These are phyloP conservation scores for Sugiyamaella japonica DNA, from an alignment of 1,139 yeast species.

Conservation along the genomic window DNA sequence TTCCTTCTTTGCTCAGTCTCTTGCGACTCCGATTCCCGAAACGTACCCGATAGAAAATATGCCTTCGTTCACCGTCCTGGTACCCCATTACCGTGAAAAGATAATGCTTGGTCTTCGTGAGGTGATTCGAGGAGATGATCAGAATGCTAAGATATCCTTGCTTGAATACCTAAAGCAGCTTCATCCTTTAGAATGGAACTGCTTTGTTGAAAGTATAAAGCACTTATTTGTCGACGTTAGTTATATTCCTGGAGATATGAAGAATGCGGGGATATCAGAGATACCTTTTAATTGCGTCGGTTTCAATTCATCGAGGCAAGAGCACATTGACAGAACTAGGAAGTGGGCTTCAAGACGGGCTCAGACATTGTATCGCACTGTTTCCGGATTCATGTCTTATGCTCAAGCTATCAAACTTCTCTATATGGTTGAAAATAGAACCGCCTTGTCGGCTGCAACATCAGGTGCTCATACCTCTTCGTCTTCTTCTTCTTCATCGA, in stretches of 20 bases:
- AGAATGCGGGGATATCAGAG: conserved; percentile 41
- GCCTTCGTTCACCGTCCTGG: conserved; percentile 78
- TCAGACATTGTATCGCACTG: conserved; percentile 75
- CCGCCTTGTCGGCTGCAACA: background rate
- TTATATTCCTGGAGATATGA: background rate
- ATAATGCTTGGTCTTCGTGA: conserved; percentile 65
- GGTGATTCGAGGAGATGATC: conserved; percentile 61
- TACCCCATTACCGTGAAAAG: conserved; percentile 86
- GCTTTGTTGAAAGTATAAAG: conserved; percentile 59
- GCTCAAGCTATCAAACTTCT: conserved; percentile 65
- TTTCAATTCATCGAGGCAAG: conserved; percentile 61
- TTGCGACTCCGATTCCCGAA: conserved; percentile 75
- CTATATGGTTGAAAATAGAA: conserved; percentile 55
- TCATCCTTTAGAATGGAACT: conserved; percentile 72
- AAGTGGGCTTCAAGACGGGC: conserved; percentile 80
- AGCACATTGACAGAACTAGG: conserved; percentile 64
- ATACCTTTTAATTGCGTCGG: conserved; percentile 73
- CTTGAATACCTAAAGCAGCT: conserved; percentile 73
- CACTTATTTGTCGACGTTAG: background rate
- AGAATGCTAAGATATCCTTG: conserved; percentile 60
- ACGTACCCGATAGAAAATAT: conserved; percentile 69
- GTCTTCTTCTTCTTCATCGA: background rate
- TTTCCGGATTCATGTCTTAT: conserved; percentile 75
- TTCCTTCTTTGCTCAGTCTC: conserved; percentile 84
- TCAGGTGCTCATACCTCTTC: background rate